Percentiles rank a stretch among this genome's conserved stretches.
Conservation (phyloP, 257 asterid species). For the Solanum chaucha region DNA sequence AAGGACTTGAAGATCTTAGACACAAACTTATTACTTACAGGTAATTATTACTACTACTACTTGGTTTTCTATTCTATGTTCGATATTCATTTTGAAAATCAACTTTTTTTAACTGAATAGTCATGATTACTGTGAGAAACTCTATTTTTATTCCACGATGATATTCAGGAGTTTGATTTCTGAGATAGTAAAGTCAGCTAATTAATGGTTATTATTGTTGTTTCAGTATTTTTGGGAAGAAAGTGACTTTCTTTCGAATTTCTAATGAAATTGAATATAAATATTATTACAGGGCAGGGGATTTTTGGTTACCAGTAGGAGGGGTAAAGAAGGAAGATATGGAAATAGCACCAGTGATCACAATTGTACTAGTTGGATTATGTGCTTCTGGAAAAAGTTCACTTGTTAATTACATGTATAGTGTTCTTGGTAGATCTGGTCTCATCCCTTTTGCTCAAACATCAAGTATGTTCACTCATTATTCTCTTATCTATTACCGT, state of each 20-base stretch:
- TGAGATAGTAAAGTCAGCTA: background rate
- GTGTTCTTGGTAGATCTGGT: conserved; percentile 64
- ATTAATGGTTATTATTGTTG: background rate
- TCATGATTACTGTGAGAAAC: background rate
- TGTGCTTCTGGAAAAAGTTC: conserved; percentile 53
- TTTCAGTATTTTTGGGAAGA: no score
- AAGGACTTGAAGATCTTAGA: conserved; percentile 46
- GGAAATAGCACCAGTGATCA: conserved; percentile 36
- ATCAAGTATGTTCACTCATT: conserved; percentile 22
- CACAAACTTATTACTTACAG: conserved; percentile 35
- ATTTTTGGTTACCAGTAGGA: conserved; percentile 62
- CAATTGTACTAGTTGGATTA: conserved; percentile 36
- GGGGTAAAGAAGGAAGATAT: conserved; percentile 52
- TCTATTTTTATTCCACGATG: background rate
- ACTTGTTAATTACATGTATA: conserved; percentile 50
- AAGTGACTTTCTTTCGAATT: background rate
- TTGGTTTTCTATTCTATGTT: no score
- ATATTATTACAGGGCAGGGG: conserved; percentile 39
- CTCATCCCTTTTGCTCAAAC: conserved; percentile 74
- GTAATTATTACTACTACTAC: background rate
- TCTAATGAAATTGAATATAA: background rate
- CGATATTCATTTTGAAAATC: no score
- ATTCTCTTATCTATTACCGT: background rate
- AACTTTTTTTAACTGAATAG: no score
- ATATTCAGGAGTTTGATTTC: background rate